These are phyloP conservation scores for Pyrus betulifolia DNA, from an alignment of 306 rosid genomes.

Conservation along the genomic window DNA sequence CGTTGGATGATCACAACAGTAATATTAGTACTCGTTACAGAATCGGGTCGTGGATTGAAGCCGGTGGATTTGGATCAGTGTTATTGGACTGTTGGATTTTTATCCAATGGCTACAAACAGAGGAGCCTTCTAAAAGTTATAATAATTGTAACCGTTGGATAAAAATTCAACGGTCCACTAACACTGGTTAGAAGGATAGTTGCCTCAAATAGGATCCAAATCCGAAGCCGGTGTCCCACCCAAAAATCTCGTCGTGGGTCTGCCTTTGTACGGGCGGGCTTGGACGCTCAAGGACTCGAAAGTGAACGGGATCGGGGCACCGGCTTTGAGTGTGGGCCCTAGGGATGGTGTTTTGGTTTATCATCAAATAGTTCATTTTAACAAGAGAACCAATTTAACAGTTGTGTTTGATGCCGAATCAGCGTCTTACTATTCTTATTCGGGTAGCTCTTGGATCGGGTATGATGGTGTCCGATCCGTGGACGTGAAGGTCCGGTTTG, in stretches of 20 bases:
- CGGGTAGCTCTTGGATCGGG: slow-evolving; percentile 59
- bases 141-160: too few relatives aligned
- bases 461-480: slow-evolving; percentile 56
- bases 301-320: slow-evolving; percentile 36
- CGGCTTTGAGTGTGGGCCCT: slow-evolving; percentile 42
- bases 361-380: slow-evolving; percentile 33
- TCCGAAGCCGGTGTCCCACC: slow-evolving; percentile 35
- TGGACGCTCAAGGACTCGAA: slow-evolving; percentile 47
- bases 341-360: slow-evolving; percentile 43
- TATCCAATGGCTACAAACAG: too few relatives aligned
- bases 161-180: too few relatives aligned
- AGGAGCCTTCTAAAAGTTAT: too few relatives aligned
- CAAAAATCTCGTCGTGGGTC: slow-evolving; percentile 51
- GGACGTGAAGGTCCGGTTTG: slow-evolving; percentile 37
- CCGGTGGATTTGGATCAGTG: slow-evolving; percentile 18
- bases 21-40: slow-evolving; percentile 43
- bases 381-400: slow-evolving; percentile 14
- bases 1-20: slow-evolving; percentile 35
- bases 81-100: too few relatives aligned
- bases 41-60: slow-evolving; percentile 52
- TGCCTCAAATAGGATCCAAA: too few relatives aligned
- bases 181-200: too few relatives aligned
- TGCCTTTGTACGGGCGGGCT: slow-evolving; percentile 58
- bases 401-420: slow-evolving; percentile 41
- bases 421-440: slow-evolving; percentile 49